These are phyloP conservation scores for Mollisia scopiformis DNA, from an alignment of 2,329 filamentous ascomycete species.

Conservation along the genomic window DNA sequence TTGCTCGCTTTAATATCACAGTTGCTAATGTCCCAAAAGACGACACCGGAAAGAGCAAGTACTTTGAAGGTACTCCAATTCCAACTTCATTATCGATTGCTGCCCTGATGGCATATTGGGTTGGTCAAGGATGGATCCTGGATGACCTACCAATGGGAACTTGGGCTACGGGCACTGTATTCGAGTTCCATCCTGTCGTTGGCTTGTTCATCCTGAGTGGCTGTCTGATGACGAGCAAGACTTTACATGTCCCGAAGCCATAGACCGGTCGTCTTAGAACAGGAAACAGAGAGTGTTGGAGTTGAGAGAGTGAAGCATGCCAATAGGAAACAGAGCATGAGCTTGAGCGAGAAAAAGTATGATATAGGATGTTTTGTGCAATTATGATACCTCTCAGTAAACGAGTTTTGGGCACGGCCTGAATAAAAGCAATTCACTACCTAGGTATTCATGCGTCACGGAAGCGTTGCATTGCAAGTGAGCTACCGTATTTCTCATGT, in stretches of 20 bases:
- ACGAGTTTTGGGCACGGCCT: constrained; percentile 1
- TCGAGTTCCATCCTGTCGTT: constrained; percentile 86
- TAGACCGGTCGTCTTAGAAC: constrained; percentile 37
- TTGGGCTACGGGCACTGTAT: constrained; percentile 63
- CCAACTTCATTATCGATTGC: constrained; percentile 85
- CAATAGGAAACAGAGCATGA: not conserved
- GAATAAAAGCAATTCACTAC: constrained; percentile 12
- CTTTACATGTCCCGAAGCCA: constrained; percentile 91
- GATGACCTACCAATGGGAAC: constrained; percentile 78
- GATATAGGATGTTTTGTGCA: constrained; percentile 10
- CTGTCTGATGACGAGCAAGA: constrained; percentile 94
- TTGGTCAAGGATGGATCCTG: constrained; percentile 77
- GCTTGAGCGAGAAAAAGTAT: not conserved
- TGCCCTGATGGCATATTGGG: constrained; percentile 86
- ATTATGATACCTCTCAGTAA: constrained; percentile 25
- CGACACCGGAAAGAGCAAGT: constrained; percentile 84
- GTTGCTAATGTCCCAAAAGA: constrained; percentile 90
- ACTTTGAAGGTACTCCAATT: constrained; percentile 97
- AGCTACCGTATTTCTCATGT: no score
- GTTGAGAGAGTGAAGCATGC: not conserved
- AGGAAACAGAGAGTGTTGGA: not conserved
- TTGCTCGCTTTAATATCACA: constrained; percentile 98
- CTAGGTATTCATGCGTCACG: no score
- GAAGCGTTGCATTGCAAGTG: no score
- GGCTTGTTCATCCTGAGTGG: constrained; percentile 85